Evolutionary conservation across 345 rosid species (phyloP), one percentile per base, ranked within the genome.

Genomic region (Excoecaria agallocha): DNA sequence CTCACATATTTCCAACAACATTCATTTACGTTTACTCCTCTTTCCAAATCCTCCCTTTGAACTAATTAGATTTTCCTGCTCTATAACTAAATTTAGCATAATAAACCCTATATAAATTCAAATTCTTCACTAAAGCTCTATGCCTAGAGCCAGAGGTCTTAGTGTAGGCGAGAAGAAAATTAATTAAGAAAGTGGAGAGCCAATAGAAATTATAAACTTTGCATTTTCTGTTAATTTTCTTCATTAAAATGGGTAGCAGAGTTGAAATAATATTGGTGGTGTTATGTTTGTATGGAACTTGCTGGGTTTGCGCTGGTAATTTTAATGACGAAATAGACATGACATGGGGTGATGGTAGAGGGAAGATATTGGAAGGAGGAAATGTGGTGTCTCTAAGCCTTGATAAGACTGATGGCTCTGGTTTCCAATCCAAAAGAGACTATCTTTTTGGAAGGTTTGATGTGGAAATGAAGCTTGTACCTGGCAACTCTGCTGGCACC

Each of bases 401-500:
- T 8, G 74, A 71, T 52, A 57, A 59, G 8, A 15, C 1, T 6
- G 58, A 65, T 16, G 67, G 74, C 43, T 60, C 74, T 19, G 67
- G 74, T 11, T 71, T 71, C 57, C 52, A 12, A 10, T 58, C 74
- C 30, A 71, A 71, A 12, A 43, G 19, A 8, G 51, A 25, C 45
- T 60, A 71, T 12, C 75, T 61, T 19, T 60, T 12, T 49, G 75
- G 68, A 30, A 72, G 46, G 37, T 72, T 61, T 50, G 58, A 61
- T 15, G 25, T 72, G 67, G 58, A 72, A 72, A 72, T 72, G 58
- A 72, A 72, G 24, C 68, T 61, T 16, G 67, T 72, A 4, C 57
- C 75, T 4, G 57, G 74, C 11, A 48, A 60, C 56, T 71, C 74
- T 25, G 67, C 74, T 3, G 75, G 75, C 68, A 72, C 75, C 19